These are phyloP conservation scores for Hapsidospora chrysogenum DNA, from an alignment of 495 filamentous ascomycete genomes.

Conservation along the genomic window DNA sequence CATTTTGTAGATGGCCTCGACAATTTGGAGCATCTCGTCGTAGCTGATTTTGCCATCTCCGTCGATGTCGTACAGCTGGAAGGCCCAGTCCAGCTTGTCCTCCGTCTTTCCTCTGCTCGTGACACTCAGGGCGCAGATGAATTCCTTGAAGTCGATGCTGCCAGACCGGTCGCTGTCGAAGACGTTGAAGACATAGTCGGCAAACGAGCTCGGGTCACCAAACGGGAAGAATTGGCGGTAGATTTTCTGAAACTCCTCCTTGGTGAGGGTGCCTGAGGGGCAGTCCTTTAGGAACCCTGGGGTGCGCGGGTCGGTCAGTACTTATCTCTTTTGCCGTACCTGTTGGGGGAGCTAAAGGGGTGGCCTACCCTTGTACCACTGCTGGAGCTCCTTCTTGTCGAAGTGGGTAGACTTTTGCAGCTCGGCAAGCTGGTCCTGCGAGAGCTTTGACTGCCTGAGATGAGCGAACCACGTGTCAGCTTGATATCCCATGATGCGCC, in stretches of 20 bases:
- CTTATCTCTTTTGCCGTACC: background rate
- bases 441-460: constrained; percentile 78
- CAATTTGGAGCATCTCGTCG: constrained; percentile 95
- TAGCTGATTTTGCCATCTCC: constrained; percentile 98
- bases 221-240: constrained; percentile 99
- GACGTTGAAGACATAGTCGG: constrained; percentile 98
- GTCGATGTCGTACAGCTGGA: constrained; percentile 98
- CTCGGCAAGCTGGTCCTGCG: constrained; percentile 82
- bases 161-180: constrained; percentile 96
- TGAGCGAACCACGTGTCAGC: background rate
- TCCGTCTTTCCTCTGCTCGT: constrained; percentile 97
- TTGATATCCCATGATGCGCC: too few species aligned
- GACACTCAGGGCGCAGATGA: constrained; percentile 95
- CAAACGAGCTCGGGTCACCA: constrained; percentile 89
- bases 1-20: constrained; percentile 99
- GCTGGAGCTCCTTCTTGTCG: constrained; percentile 98
- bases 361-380: constrained; percentile 93
- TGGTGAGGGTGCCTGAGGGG: constrained; percentile 87
- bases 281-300: constrained; percentile 96
- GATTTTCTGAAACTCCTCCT: constrained; percentile 98
- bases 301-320: background rate
- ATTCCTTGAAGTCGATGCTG: constrained; percentile 98
- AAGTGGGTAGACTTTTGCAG: constrained; percentile 94
- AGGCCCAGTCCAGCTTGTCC: constrained; percentile 98
- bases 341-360: background rate